Percentiles rank a stretch among this genome's conserved stretches.
phyloP scores from a whole-genome alignment of 768 basidiomycete genomes.

The Suillus hirtellus region DNA sequence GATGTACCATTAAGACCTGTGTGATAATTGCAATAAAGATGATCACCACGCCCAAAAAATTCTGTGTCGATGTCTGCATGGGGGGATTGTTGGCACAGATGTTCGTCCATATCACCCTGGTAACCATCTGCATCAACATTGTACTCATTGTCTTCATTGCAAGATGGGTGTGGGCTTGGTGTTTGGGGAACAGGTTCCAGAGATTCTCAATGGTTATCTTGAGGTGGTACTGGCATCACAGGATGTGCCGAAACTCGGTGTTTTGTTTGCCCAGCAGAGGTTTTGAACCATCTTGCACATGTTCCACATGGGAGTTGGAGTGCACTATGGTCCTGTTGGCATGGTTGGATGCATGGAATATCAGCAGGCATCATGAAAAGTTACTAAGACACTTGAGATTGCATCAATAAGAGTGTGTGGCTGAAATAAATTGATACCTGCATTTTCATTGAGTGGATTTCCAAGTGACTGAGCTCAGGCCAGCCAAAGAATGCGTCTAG shows the following conservation, averaged over 20 bases:
- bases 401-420: neutral
- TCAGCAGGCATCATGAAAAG: neutral
- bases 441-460: neutral
- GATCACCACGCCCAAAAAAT: neutral
- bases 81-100: neutral
- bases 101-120: neutral
- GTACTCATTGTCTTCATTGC: neutral
- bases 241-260: neutral
- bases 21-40: neutral
- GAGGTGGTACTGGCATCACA: neutral
- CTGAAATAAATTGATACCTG: neutral
- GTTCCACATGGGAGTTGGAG: slow-evolving; percentile 1
- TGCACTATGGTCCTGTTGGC: neutral
- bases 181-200: neutral
- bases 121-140: neutral
- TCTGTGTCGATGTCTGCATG: neutral
- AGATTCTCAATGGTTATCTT: neutral
- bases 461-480: neutral
- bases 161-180: neutral
- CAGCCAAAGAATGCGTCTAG: neutral
- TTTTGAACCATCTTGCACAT: neutral
- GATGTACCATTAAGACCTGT: neutral
- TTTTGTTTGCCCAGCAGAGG: neutral
- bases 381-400: neutral
- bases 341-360: neutral